Evolutionary conservation across 306 rosid species (phyloP).

Genomic region (Carpinus fangiana): DNA sequence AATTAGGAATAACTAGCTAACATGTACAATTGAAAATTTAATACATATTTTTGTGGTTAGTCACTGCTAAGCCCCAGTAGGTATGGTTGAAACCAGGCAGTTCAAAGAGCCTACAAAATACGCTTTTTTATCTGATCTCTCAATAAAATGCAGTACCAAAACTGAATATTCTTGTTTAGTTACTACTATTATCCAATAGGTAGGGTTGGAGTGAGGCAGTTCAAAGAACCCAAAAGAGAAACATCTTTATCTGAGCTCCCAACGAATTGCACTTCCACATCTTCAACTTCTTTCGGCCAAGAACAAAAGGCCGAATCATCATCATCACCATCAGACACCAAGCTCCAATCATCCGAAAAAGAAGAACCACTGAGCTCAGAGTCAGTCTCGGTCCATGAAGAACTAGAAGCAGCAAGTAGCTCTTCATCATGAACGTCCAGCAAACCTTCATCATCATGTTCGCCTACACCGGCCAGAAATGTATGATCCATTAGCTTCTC

Average conservation of each 20-base stretch:
- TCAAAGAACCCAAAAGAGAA: background rate
- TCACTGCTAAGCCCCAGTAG: background rate
- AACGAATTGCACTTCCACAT: background rate
- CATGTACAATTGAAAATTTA: background rate
- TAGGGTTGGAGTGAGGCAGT: background rate
- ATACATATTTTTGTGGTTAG: background rate
- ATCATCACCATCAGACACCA: background rate
- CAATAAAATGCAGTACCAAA: no score
- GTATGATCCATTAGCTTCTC: conserved; percentile 12
- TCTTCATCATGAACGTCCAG: background rate
- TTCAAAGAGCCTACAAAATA: background rate
- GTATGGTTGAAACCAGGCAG: background rate
- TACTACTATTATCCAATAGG: background rate
- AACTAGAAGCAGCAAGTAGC: background rate
- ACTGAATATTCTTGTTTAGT: background rate
- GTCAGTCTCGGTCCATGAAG: background rate
- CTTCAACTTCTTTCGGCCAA: background rate
- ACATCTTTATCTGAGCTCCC: background rate
- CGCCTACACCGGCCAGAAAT: background rate
- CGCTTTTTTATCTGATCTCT: background rate
- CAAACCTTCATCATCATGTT: background rate
- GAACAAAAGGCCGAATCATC: background rate
- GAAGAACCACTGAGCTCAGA: background rate
- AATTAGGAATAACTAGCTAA: background rate
- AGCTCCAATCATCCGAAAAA: background rate